These are phyloP conservation scores for Calonectria leucothoes DNA, from an alignment of 2,329 filamentous ascomycete species.

Conservation along the genomic window DNA sequence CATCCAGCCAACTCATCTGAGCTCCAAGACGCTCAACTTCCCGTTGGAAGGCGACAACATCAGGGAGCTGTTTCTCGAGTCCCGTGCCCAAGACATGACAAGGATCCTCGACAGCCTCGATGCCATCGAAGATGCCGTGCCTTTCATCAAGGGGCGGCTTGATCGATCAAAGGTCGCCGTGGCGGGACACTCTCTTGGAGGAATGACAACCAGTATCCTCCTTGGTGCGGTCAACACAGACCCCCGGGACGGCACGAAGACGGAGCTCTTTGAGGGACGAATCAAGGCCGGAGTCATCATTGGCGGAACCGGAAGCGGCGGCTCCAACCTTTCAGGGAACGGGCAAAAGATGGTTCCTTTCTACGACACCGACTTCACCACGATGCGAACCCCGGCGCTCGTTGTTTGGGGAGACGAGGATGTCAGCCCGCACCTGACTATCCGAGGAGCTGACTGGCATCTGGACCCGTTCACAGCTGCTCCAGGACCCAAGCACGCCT, in stretches of 20 bases:
- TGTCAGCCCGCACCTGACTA: slow-evolving; percentile 31
- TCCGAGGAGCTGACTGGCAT: slow-evolving; percentile 40
- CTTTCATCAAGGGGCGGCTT: slow-evolving; percentile 36
- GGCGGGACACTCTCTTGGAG: slow-evolving; percentile 41
- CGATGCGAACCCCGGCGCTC: slow-evolving; percentile 33
- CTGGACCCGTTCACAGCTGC: slow-evolving; percentile 34
- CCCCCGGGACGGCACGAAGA: slow-evolving; percentile 29
- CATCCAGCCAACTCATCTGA: slow-evolving; percentile 43
- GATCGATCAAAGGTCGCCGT: slow-evolving; percentile 38
- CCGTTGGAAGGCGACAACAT: slow-evolving; percentile 13
- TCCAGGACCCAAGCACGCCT: slow-evolving; percentile 32
- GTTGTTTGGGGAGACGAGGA: slow-evolving; percentile 41
- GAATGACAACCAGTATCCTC: slow-evolving; percentile 29
- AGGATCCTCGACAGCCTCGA: slow-evolving; percentile 40
- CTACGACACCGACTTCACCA: slow-evolving; percentile 31
- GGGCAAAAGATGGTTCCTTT: slow-evolving; percentile 34
- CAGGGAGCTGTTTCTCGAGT: slow-evolving; percentile 33
- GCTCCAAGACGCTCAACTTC: slow-evolving; percentile 30
- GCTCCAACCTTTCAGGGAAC: slow-evolving; percentile 20
- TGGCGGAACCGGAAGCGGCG: slow-evolving; percentile 34
- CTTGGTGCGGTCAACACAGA: slow-evolving; percentile 38
- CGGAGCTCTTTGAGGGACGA: slow-evolving; percentile 26
- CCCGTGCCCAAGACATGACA: slow-evolving; percentile 35
- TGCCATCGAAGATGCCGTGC: slow-evolving; percentile 33
- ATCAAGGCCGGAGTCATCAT: slow-evolving; percentile 42